A percentile compares a stretch with the other conserved stretches of the same genome.
phyloP scores from a whole-genome alignment of 2,329 filamentous ascomycete species.

The Dothistroma septosporum region DNA sequence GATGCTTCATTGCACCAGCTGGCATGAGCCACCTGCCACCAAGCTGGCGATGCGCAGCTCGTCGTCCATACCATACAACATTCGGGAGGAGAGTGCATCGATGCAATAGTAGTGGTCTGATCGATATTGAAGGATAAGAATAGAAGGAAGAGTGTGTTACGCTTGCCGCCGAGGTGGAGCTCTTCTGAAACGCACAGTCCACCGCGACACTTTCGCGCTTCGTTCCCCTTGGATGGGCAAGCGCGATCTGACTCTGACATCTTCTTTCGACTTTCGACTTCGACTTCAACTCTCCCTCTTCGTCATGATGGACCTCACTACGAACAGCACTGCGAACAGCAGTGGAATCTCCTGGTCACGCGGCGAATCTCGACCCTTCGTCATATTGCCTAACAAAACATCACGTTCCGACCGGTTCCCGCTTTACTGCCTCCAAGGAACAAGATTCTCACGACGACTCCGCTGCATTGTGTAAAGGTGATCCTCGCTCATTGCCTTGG shows the following conservation, averaged over 20 bases:
- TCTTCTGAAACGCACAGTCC: neutral
- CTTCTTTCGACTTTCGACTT: neutral
- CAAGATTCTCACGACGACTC: neutral
- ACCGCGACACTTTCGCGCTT: neutral
- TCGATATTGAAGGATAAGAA: neutral
- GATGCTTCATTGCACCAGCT: neutral
- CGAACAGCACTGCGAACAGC: neutral
- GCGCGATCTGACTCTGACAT: neutral
- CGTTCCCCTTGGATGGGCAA: neutral
- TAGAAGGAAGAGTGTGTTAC: neutral
- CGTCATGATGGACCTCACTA: neutral
- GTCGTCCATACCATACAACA: no score
- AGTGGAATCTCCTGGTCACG: neutral
- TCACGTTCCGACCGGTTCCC: neutral
- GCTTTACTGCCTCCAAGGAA: neutral
- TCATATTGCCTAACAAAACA: neutral
- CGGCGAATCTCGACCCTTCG: no score
- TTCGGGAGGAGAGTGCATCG: neutral
- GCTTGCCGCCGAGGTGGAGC: neutral
- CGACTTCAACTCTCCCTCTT: neutral
- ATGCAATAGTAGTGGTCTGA: neutral
- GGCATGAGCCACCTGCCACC: neutral
- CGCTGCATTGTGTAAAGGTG: neutral
- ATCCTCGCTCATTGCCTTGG: neutral
- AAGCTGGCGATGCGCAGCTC: no score